Base-by-base conservation (phyloP, 352 stramenopile species). In the Elongisporangium anandrum region DNA sequence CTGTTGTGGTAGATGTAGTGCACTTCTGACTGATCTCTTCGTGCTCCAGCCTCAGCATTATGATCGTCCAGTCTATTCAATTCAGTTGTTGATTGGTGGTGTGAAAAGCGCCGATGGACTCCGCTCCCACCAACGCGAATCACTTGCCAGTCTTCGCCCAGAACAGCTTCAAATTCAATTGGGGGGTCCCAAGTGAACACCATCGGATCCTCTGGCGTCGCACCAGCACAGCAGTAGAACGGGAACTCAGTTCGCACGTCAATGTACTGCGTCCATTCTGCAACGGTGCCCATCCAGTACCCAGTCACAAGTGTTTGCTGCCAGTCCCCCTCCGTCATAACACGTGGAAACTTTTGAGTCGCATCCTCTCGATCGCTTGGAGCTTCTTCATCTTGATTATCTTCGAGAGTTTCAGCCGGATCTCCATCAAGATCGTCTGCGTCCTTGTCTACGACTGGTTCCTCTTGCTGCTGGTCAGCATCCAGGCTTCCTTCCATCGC, bases 231-330 rank as follows among this genome's bases (percentile, higher is more conserved):
- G 13, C 68, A 66, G 62, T 85, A 88, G 50, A 88, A 90, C 20
- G 79, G 73, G 21, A 70, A 52, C 54, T 85, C 79, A 1, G 77
- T 79, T 23, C 57, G 50, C 0, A 70, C 58, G 48, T 94, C 82
- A 8, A 94, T 61, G 54, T 90, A 94, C 52, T 91, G 83, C 17
- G 73, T 85, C 85, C 85, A 94, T 26, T 90, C 80, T 10, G 79
- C 80, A 7, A 94, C 60, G 7, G 66, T 72, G 0, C 79, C 79
- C 73, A 94, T 84, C 34, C 59, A 70, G 54, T 74, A 85, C 8
- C 73, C 72, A 12, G 65, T 60, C 7, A 55, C 55, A 9, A 91
- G 52, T 0, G 68, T 70, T 1, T 61, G 26, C 21, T 65, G 59
- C 85, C 85, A 94, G 51, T 92, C 65, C 1, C 61, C 58, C n/a